Conservation (phyloP, 1,139 yeast species). For the Suhomyces taliae region DNA sequence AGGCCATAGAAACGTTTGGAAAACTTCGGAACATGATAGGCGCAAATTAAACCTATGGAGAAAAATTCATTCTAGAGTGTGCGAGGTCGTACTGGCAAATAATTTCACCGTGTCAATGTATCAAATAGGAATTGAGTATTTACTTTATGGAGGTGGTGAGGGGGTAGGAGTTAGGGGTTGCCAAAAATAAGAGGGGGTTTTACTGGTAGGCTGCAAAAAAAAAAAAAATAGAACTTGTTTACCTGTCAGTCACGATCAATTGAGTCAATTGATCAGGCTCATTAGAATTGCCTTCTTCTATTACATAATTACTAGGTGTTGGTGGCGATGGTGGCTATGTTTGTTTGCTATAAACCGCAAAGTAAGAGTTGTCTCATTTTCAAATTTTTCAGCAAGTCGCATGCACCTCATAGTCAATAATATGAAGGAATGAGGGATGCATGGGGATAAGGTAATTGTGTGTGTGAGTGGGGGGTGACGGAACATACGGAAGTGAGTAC, state of each 20-base stretch:
- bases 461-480: not conserved
- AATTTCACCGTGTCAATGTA: not conserved
- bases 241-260: too few relatives aligned
- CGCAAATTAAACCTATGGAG: too few relatives aligned
- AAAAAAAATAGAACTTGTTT: too few relatives aligned
- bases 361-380: not conserved
- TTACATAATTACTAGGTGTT: too few relatives aligned
- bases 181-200: too few relatives aligned
- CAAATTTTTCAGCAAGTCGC: not conserved
- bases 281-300: too few relatives aligned
- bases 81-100: not conserved
- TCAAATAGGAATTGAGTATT: not conserved
- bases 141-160: not conserved
- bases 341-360: constrained; percentile 1
- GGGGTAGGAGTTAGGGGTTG: not conserved
- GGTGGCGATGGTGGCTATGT: not conserved
- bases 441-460: too few relatives aligned
- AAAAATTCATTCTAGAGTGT: not conserved
- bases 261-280: too few relatives aligned
- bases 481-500: not conserved
- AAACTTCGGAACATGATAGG: not conserved
- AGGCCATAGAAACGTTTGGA: constrained; percentile 3
- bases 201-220: too few relatives aligned
- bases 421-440: not conserved
- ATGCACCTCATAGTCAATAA: too few relatives aligned